These are phyloP conservation scores for Neofusicoccum sp. DNA, from an alignment of 2,329 filamentous ascomycete species.

Conservation along the genomic window DNA sequence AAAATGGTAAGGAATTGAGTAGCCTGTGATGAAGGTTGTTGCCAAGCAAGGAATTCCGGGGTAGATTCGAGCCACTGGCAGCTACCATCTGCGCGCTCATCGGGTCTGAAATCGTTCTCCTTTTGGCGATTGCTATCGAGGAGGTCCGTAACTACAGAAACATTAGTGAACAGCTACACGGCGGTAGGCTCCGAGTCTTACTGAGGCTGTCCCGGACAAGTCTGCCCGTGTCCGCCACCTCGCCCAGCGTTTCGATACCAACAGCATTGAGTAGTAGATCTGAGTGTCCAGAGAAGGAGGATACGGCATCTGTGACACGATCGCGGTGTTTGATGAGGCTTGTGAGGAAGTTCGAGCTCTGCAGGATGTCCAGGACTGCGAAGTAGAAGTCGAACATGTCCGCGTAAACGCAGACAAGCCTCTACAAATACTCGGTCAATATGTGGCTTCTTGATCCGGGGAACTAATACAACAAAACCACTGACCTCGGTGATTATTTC, in stretches of 20 bases:
- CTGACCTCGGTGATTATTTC: background rate
- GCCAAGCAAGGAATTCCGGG: background rate
- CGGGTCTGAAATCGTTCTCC: background rate
- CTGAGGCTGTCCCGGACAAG: background rate
- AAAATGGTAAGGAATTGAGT: conserved; percentile 1
- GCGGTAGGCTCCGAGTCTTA: background rate
- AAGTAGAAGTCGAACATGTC: background rate
- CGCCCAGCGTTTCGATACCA: background rate
- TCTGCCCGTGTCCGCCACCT: background rate
- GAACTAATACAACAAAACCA: no score
- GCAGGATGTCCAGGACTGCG: background rate
- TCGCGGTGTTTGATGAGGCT: background rate
- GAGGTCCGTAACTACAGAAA: background rate
- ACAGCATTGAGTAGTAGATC: background rate
- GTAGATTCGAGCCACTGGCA: background rate
- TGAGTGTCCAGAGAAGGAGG: background rate
- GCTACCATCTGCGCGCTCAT: background rate
- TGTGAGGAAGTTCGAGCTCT: background rate
- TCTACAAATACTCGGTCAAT: background rate
- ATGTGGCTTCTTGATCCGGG: no score
- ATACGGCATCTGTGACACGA: background rate
- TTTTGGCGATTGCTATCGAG: background rate
- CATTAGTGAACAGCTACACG: background rate
- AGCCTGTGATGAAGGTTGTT: background rate
- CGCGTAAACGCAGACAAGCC: background rate